Evolutionary conservation across 768 basidiomycete genomes (phyloP).

Genomic region (Mycena epipterygia): DNA sequence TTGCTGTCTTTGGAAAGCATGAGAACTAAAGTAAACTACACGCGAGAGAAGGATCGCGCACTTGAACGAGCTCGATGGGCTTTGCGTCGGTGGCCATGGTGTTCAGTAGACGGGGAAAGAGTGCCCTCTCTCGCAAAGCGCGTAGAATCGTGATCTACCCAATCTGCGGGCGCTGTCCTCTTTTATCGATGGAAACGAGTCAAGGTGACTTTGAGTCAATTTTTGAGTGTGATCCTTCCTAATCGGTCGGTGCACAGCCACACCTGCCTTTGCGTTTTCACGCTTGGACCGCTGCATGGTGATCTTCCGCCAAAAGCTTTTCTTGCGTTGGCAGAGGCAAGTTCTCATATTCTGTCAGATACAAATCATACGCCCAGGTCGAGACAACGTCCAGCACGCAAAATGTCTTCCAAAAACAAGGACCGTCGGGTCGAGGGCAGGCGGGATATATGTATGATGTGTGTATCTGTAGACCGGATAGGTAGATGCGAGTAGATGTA

Average conservation of each 20-base stretch:
- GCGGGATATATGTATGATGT: too few relatives aligned
- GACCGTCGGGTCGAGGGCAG: too few relatives aligned
- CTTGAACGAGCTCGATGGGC: constrained; percentile 77
- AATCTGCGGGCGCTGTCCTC: constrained; percentile 8
- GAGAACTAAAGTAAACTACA: constrained; percentile 15
- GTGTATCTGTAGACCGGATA: too few relatives aligned
- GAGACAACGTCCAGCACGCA: too few relatives aligned
- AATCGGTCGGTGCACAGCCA: neutral
- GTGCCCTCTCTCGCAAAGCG: constrained; percentile 1
- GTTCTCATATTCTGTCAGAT: too few relatives aligned
- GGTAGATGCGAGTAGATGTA: too few relatives aligned
- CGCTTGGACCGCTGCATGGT: too few relatives aligned
- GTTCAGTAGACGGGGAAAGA: constrained; percentile 15
- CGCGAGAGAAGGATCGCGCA: constrained; percentile 37
- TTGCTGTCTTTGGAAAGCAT: constrained; percentile 74
- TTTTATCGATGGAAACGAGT: constrained; percentile 22
- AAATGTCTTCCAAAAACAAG: too few relatives aligned
- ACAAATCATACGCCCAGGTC: too few relatives aligned
- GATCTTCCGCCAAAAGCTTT: too few relatives aligned
- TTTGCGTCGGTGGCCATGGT: constrained; percentile 52
- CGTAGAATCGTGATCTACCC: constrained; percentile 29
- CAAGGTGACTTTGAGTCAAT: constrained; percentile 5
- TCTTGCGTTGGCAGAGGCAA: too few relatives aligned
- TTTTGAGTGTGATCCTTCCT: neutral
- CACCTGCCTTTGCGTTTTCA: too few relatives aligned